A percentile compares a stretch with the other conserved stretches of the same genome.
phyloP scores from a whole-genome alignment of 257 asterid genomes.

The Capsicum rhomboideum region DNA sequence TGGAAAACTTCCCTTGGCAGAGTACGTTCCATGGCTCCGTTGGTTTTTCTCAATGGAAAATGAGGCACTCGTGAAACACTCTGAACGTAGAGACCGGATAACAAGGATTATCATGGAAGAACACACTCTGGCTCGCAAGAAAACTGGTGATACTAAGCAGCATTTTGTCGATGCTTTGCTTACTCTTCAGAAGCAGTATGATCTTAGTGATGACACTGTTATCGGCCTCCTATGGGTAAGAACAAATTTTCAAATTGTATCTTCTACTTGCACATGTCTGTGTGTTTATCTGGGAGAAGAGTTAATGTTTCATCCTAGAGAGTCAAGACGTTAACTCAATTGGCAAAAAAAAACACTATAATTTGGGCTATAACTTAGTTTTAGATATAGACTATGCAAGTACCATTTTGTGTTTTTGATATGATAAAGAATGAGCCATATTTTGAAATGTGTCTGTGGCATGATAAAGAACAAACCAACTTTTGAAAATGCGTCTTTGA shows the following conservation, averaged over 20 bases:
- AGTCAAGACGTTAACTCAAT: not conserved
- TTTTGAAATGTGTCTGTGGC: not conserved
- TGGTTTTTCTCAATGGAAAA: constrained; percentile 50
- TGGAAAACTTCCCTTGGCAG: constrained; percentile 47
- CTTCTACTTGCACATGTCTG: not conserved
- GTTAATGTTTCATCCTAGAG: not conserved
- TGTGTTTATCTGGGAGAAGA: not conserved
- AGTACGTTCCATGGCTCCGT: constrained; percentile 53
- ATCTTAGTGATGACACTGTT: constrained; percentile 61
- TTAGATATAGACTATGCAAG: not conserved
- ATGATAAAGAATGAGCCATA: not conserved
- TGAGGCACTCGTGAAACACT: constrained; percentile 39
- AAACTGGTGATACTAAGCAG: constrained; percentile 61
- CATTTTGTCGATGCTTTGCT: constrained; percentile 82
- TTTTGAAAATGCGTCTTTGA: not conserved
- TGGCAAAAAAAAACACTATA: not conserved
- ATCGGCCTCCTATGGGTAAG: constrained; percentile 87
- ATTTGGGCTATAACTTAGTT: not conserved
- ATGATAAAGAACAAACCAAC: not conserved
- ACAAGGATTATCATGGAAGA: constrained; percentile 76
- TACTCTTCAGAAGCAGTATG: constrained; percentile 66
- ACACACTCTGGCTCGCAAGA: constrained; percentile 57
- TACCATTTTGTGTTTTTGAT: not conserved
- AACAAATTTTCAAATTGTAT: not conserved
- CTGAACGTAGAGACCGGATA: constrained; percentile 36